These are phyloP conservation scores for Solanum pennellii DNA, from an alignment of 257 asterid species.

Conservation along the genomic window DNA sequence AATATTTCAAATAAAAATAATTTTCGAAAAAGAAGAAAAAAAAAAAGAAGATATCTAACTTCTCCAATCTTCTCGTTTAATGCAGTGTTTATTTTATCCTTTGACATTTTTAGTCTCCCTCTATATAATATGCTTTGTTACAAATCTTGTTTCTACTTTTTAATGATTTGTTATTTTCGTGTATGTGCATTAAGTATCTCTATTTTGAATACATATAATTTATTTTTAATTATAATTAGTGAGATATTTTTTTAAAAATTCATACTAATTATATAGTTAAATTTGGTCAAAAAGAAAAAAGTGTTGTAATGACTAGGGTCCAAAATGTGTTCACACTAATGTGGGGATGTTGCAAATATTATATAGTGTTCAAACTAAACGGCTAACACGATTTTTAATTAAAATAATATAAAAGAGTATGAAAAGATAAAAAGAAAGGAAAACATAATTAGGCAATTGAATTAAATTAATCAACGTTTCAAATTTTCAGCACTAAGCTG, in stretches of 20 bases:
- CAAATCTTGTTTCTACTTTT: not conserved
- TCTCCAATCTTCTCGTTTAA: not conserved
- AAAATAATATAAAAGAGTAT: not conserved
- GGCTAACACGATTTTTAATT: not conserved
- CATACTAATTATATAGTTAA: not conserved
- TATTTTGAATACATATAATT: not conserved
- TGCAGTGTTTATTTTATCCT: not conserved
- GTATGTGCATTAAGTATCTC: not conserved
- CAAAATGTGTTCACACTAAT: not conserved
- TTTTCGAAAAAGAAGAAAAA: not conserved
- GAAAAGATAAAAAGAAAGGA: not conserved
- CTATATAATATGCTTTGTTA: not conserved
- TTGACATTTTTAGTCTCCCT: not conserved
- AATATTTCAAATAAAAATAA: not conserved
- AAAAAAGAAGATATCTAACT: not conserved
- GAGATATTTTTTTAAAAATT: not conserved
- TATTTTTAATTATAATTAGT: not conserved
- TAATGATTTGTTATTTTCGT: not conserved
- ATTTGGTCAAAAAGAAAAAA: not conserved
- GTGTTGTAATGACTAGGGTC: not conserved
- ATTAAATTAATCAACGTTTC: not conserved
- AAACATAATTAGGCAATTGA: not conserved
- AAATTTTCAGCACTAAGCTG: not conserved
- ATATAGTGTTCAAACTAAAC: not conserved
- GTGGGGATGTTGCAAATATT: not conserved